phyloP scores from a whole-genome alignment of 257 asterid genomes.

The Solanum sparsipilum region DNA sequence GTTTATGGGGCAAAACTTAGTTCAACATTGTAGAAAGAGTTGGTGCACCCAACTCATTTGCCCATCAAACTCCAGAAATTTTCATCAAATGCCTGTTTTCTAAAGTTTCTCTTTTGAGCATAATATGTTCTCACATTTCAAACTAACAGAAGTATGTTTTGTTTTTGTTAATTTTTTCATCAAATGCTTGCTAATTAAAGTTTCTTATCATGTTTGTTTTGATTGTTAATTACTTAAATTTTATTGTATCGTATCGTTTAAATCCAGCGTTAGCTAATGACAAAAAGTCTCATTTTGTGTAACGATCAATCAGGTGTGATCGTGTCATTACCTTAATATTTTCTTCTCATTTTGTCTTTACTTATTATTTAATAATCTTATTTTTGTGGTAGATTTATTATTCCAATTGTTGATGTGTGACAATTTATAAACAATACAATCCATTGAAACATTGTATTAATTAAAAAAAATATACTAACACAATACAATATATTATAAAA shows the following conservation, averaged over 20 bases:
- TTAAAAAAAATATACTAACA: too few relatives aligned
- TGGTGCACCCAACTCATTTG: conserved; percentile 65
- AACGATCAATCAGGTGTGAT: not conserved
- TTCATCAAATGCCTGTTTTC: conserved; percentile 21
- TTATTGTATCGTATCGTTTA: too few relatives aligned
- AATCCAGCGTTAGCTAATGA: too few relatives aligned
- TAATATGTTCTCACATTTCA: not conserved
- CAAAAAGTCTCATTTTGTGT: not conserved
- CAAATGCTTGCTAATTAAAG: conserved; percentile 24
- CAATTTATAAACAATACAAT: too few relatives aligned
- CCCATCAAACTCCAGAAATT: conserved; percentile 17
- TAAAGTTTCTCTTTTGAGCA: conserved; percentile 12
- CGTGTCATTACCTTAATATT: too few relatives aligned
- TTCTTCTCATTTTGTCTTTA: not conserved
- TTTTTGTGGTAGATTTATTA: not conserved
- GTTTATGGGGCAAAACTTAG: conserved; percentile 22
- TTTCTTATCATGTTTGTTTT: not conserved
- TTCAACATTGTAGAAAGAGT: conserved; percentile 30
- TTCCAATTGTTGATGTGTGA: not conserved
- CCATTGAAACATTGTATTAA: too few relatives aligned
- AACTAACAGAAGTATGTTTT: not conserved
- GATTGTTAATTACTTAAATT: not conserved
- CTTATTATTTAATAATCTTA: too few relatives aligned
- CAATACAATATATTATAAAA: too few relatives aligned
- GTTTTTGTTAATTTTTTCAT: not conserved